A percentile compares a stretch with the other conserved stretches of the same genome.
Conservation (phyloP, 2,329 filamentous ascomycete species). For the Claviceps spartinae region DNA sequence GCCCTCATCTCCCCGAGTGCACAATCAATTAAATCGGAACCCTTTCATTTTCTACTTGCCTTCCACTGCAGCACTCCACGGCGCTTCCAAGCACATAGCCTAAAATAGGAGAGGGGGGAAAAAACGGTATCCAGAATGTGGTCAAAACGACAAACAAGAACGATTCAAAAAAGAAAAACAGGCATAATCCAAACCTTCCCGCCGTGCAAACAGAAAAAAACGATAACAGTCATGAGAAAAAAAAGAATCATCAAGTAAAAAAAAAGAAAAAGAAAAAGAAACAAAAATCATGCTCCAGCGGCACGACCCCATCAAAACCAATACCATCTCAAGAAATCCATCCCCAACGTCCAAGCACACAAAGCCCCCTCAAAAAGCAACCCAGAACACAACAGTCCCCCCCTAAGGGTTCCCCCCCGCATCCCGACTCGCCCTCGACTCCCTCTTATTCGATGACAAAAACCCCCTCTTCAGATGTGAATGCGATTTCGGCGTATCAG, state of each 20-base stretch:
- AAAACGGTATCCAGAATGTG: no score
- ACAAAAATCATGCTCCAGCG: no score
- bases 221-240: constrained; percentile 1
- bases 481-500: constrained; percentile 32
- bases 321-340: no score
- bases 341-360: neutral
- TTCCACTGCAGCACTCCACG: neutral
- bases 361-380: constrained; percentile 1
- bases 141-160: no score
- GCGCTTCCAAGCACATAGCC: neutral
- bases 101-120: no score
- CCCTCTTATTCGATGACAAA: constrained; percentile 42
- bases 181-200: no score
- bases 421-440: constrained; percentile 31
- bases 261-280: neutral
- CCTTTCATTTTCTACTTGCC: neutral
- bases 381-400: constrained; percentile 7
- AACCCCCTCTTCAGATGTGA: constrained; percentile 38
- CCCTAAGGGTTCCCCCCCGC: constrained; percentile 23
- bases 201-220: neutral
- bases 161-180: no score
- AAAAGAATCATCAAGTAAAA: neutral
- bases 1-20: neutral
- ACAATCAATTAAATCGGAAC: neutral
- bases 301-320: no score